Percentiles rank a stretch among this genome's conserved stretches.
Conservation (phyloP, 257 asterid genomes). For the Ehretia macrophylla region DNA sequence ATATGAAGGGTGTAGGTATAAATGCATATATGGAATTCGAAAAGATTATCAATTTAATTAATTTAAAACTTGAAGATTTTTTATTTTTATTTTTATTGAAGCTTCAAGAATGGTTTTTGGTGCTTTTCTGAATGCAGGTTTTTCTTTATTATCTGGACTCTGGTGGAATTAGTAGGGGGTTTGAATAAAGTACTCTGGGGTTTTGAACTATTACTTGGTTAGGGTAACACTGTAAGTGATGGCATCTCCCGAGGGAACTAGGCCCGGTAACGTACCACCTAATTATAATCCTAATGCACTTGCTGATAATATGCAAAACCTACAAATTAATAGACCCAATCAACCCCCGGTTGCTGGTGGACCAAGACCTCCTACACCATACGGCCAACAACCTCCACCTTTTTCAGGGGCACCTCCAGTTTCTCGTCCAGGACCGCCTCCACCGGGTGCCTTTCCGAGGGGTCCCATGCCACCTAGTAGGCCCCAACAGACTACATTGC, state of each 20-base stretch:
- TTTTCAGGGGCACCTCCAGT: conserved; percentile 42
- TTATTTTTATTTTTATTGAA: not conserved
- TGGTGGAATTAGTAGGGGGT: not conserved
- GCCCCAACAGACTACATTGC: conserved; percentile 49
- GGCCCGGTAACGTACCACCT: conserved; percentile 81
- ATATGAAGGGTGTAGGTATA: not conserved
- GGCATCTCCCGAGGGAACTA: conserved; percentile 93
- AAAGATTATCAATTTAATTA: not conserved
- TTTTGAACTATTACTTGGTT: not conserved
- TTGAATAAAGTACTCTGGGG: not conserved
- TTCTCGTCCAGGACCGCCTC: conserved; percentile 76
- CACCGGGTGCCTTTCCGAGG: conserved; percentile 67
- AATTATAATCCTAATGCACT: conserved; percentile 74
- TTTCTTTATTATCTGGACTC: not conserved
- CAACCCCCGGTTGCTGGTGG: conserved; percentile 53
- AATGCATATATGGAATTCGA: not conserved
- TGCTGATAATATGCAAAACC: conserved; percentile 74
- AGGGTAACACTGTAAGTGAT: conserved; percentile 41
- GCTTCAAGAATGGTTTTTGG: not conserved
- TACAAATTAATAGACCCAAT: conserved; percentile 71
- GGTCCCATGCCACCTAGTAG: conserved; percentile 56
- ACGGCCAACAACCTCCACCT: conserved; percentile 73
- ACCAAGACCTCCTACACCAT: conserved; percentile 73
- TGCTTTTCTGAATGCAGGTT: not conserved
- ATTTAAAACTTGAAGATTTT: not conserved